phyloP scores from a whole-genome alignment of 495 filamentous ascomycete species.

The Thozetella sp. region DNA sequence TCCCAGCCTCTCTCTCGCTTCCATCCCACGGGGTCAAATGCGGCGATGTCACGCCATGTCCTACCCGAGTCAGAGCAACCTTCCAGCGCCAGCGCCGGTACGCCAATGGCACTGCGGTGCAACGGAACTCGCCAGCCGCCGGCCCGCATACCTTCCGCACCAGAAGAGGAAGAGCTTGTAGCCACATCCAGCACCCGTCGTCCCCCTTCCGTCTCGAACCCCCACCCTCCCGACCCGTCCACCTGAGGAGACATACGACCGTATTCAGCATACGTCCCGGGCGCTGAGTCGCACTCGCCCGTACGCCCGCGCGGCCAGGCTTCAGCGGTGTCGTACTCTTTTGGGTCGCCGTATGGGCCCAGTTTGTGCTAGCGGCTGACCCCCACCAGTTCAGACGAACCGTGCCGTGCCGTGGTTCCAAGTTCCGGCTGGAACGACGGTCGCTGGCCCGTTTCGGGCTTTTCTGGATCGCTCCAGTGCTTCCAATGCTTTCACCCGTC shows the following conservation, averaged over 20 bases:
- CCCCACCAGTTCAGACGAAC: neutral
- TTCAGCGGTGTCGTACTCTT: neutral
- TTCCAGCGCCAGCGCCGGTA: neutral
- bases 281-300: neutral
- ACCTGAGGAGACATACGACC: neutral
- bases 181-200: neutral
- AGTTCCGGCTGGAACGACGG: neutral
- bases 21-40: too few species aligned
- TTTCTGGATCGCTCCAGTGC: neutral
- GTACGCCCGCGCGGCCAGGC: too few species aligned
- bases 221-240: too few species aligned
- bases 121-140: neutral
- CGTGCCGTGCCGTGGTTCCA: neutral
- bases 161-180: neutral
- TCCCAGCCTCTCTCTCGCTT: too few species aligned
- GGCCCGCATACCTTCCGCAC: neutral
- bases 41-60: neutral
- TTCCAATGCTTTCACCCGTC: neutral
- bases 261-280: neutral
- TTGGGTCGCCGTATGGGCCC: neutral
- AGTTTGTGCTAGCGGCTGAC: neutral
- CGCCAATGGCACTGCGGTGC: neutral
- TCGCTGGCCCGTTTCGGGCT: neutral
- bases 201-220: too few species aligned
- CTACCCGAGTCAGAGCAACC: neutral